Base-by-base conservation (phyloP, 2,329 filamentous ascomycete genomes). In the Fusarium xyrophilum region DNA sequence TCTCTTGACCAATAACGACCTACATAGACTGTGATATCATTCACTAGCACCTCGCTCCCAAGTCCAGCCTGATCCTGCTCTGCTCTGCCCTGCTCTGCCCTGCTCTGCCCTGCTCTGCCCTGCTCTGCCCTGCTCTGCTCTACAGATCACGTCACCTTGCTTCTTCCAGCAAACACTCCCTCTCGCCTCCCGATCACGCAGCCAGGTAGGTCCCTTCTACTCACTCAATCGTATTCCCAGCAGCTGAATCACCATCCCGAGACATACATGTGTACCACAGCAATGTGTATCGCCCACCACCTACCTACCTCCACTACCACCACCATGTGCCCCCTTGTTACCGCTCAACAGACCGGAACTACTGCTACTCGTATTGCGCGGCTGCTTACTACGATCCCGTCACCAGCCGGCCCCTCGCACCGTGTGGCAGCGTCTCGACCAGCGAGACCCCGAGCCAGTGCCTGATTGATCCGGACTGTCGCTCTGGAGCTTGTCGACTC, bases 241-340 rank as follows among this genome's bases (percentile, higher is more conserved):
- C 40, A 69, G 65, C 69, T 67, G 67, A 59, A 56, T 66, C 62
- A 56, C 46, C 52, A 53, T 71, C 58, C 73, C 70, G 68, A 74
- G 73, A 75, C 72, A 72, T 68, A 55, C 62, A 57, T 57, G 27
- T 61, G 57, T 72, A 54, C 59, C 40, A 73, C 67, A 47, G 35
- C 58, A n/a, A 86, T 86, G 85, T 86, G 84, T 69, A 80, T 78
- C 63, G 82, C 81, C 75, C 82, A 83, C 65, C 83, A 83, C 69
- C 77, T 84, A n/a, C n/a, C n/a, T n/a, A n/a, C n/a, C n/a, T n/a
- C n/a, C n/a, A n/a, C 42, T 84, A 86, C 70, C 81, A 84, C 72
- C 84, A 86, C 71, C 84, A 85, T 67, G 69, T 81, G 32, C 72
- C 77, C 27, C 81, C 82, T 9, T 85, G 83, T 68, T 67, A 67